Base-by-base conservation (phyloP, 2,329 filamentous ascomycete genomes). In the Diaporthe humulicola region DNA sequence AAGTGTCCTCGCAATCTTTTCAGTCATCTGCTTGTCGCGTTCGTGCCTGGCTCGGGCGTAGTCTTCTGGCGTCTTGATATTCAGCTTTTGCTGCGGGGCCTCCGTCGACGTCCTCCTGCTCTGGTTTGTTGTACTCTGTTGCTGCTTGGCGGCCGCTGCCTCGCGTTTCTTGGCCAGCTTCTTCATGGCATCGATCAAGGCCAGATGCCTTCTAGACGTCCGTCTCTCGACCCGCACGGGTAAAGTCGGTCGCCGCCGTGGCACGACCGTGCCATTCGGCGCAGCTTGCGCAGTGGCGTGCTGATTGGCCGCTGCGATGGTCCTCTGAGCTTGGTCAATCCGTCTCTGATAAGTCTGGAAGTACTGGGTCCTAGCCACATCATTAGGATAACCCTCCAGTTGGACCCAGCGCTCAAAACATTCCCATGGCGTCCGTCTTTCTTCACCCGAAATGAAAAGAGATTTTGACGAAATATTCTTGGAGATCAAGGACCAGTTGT, bases 391-490 rank as follows among this genome's bases (percentile, higher is more conserved):
- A 1, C 96, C 95, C 84, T 98, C 97, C 17, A 98, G 87, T 78
- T 94, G 93, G 72, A 98, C 94, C 96, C 96, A 99, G 57, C 97
- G 91, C 84, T 99, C 97, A 79, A 99, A 99, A 82, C 97, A 99
- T 85, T 99, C 97, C 97, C 97, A 99, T 0, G 96, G 95, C 3
- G 96, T 98, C 64, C 97, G 91, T 76, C 97, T 90, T 82, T 98
- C 96, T 15, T 95, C 92, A 2, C 95, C 95, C 28, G 96, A 96
- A n/a, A 92, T 90, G 80, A 95, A 97, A 19, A 92, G 82, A 0
- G 95, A 97, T 70, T 91, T 91, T 22, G 93, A 89, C 2, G 91
- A 89, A 71, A 98, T 86, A 75, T 96, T 93, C 78, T 91, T 94
- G 1, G 96, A 94, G 71, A 98, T 98, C 7, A 99, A 88, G 4